Evolutionary conservation across 345 rosid genomes (phyloP), one percentile per base, ranked within the genome.

Genomic region (Citrus inodora): DNA sequence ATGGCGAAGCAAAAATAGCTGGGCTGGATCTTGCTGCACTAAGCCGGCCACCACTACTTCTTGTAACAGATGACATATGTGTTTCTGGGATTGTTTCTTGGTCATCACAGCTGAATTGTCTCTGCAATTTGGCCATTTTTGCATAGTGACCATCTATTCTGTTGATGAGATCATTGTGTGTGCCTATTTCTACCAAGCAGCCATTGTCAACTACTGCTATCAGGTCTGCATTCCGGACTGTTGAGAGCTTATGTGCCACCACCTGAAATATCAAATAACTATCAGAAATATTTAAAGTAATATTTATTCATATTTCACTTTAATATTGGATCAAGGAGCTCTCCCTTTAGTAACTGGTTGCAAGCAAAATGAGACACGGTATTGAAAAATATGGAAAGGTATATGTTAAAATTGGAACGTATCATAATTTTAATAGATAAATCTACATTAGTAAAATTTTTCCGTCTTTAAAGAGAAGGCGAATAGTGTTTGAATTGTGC

Each of bases 181-280:
- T 84, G 76, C 97, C 98, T 51, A 86, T 71, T 83, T 94, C 98
- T 6, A 81, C 78, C 13, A 92, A 74, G 59, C 75, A 64, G 22
- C 98, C 92, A 30, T 88, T 85, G 79, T 82, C 78, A 22, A 94
- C 85, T 28, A 94, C 94, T 17, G 92, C 98, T 68, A 94, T 94
- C 46, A 88, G 86, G 87, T 94, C 87, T 6, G 97, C 95, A 71
- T 90, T 90, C 24, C 87, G 81, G 40, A 94, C 83, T 0, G 97
- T 94, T 8, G 97, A 85, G 35, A 92, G 93, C 87, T 94, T 94
- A 84, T 94, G 98, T 1, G 97, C 97, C 46, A 94, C 93, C 67
- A 94, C 94, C 98, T 93, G 80, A 74, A 28, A 78, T 74, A 73
- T 61, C 33, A 40, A 33, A 68, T 5, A 63, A 67, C 40, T 65